phyloP scores from a whole-genome alignment of 257 asterid species.

The Mentha longifolia region DNA sequence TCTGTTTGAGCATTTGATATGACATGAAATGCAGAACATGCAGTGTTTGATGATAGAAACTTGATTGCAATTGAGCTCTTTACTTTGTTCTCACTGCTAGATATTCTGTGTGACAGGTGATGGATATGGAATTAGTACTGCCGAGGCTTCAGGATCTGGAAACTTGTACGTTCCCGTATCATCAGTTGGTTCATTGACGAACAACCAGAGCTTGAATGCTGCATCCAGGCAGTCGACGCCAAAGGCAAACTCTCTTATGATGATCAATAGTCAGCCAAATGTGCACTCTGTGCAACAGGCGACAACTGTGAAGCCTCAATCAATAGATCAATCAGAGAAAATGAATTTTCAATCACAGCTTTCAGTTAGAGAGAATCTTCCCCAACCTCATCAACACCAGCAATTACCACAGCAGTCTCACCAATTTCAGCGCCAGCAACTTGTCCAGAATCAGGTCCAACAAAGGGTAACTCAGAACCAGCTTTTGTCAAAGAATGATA shows the following conservation, averaged over 20 bases:
- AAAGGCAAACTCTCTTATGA: slow-evolving; percentile 52
- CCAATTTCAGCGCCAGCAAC: slow-evolving; percentile 70
- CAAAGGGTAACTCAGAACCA: slow-evolving; percentile 75
- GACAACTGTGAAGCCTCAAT: slow-evolving; percentile 50
- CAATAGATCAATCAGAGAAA: slow-evolving; percentile 60
- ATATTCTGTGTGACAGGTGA: slow-evolving; percentile 64
- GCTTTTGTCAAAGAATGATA: slow-evolving; percentile 55
- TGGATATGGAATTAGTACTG: slow-evolving; percentile 58
- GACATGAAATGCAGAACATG: slow-evolving; percentile 3
- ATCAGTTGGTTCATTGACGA: slow-evolving; percentile 57
- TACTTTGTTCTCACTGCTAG: slow-evolving; percentile 37
- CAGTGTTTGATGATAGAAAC: slow-evolving; percentile 16
- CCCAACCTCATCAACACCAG: slow-evolving; percentile 58
- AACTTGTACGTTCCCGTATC: slow-evolving; percentile 58
- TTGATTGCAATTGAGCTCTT: slow-evolving; percentile 21
- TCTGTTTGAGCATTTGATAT: slow-evolving; percentile 12
- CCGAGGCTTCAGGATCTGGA: slow-evolving; percentile 72
- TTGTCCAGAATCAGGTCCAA: slow-evolving; percentile 64
- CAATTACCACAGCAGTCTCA: slow-evolving; percentile 61
- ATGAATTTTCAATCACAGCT: slow-evolving; percentile 59
- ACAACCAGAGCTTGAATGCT: slow-evolving; percentile 59
- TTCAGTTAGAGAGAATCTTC: slow-evolving; percentile 60
- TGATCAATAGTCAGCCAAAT: slow-evolving; percentile 54
- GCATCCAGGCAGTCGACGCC: slow-evolving; percentile 60
- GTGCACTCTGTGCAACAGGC: slow-evolving; percentile 59